Percentiles rank a stretch among this genome's conserved stretches.
Conservation (phyloP, 2,329 filamentous ascomycete species). For the Daldinia sp. region DNA sequence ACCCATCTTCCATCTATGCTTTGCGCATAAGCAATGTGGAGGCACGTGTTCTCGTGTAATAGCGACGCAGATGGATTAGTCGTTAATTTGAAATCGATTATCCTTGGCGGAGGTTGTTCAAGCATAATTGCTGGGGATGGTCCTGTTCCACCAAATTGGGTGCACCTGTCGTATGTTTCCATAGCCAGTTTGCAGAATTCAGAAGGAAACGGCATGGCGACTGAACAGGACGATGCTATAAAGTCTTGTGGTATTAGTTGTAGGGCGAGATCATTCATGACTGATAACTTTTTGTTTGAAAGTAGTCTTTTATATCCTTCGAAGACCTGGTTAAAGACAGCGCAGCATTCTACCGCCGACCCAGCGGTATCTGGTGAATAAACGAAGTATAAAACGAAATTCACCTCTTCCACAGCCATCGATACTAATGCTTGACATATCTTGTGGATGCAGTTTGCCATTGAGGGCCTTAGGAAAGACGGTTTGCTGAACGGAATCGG, state of each 20-base stretch:
- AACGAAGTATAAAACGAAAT: conserved; percentile 81
- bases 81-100: conserved; percentile 80
- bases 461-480: conserved; percentile 59
- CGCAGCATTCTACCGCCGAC: conserved; percentile 77
- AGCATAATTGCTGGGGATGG: conserved; percentile 79
- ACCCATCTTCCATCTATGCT: conserved; percentile 84
- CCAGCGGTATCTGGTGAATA: conserved; percentile 73
- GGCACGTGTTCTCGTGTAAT: conserved; percentile 80
- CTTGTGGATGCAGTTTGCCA: conserved; percentile 62
- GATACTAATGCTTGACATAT: conserved; percentile 62
- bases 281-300: conserved; percentile 60
- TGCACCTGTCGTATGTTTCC: conserved; percentile 83
- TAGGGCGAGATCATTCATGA: conserved; percentile 76
- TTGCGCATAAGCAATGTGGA: conserved; percentile 83
- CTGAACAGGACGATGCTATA: conserved; percentile 71
- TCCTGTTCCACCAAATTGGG: conserved; percentile 65
- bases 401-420: conserved; percentile 61
- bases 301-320: conserved; percentile 69
- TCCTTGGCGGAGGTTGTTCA: conserved; percentile 75
- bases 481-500: conserved; percentile 57
- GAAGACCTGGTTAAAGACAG: conserved; percentile 79
- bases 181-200: conserved; percentile 74
- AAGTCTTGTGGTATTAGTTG: conserved; percentile 78
- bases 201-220: conserved; percentile 71
- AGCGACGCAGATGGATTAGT: conserved; percentile 77